phyloP scores from a whole-genome alignment of 73 alveolate species.

The Uronychia binucleata region DNA sequence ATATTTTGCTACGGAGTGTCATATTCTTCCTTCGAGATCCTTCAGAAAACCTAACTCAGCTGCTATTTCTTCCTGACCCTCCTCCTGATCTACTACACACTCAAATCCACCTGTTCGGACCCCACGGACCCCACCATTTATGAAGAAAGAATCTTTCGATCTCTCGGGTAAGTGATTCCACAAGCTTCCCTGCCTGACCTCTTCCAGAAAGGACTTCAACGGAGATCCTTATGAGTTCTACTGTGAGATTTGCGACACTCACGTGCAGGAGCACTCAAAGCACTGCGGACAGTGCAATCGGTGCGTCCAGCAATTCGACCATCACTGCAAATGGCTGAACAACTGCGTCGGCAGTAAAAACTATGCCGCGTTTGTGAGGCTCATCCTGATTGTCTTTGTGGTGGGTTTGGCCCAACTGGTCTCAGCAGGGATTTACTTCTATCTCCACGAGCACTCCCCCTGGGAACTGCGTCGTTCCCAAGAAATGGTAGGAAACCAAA shows the following conservation, averaged over 20 bases:
- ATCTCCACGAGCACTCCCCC: background rate
- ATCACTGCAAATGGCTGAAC: background rate
- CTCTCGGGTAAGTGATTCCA: background rate
- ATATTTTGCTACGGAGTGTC: background rate
- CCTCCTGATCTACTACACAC: background rate
- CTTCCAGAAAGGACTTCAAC: background rate
- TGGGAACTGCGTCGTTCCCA: background rate
- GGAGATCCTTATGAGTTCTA: background rate
- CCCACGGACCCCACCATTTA: conserved; percentile 5
- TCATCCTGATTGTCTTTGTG: background rate
- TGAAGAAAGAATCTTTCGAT: background rate
- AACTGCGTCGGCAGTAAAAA: background rate
- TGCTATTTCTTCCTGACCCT: background rate
- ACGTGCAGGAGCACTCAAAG: background rate
- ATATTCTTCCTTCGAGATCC: background rate
- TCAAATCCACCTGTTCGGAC: background rate
- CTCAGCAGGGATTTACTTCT: background rate
- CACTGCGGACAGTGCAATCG: conserved; percentile 8
- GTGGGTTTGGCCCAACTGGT: background rate
- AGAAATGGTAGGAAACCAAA: background rate
- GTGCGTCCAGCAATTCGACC: background rate
- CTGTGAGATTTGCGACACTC: background rate
- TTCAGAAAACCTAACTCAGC: too few species aligned
- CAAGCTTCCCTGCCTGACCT: background rate
- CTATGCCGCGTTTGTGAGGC: background rate